Conservation (phyloP, 768 basidiomycete genomes). For the Amanita jacksonii region DNA sequence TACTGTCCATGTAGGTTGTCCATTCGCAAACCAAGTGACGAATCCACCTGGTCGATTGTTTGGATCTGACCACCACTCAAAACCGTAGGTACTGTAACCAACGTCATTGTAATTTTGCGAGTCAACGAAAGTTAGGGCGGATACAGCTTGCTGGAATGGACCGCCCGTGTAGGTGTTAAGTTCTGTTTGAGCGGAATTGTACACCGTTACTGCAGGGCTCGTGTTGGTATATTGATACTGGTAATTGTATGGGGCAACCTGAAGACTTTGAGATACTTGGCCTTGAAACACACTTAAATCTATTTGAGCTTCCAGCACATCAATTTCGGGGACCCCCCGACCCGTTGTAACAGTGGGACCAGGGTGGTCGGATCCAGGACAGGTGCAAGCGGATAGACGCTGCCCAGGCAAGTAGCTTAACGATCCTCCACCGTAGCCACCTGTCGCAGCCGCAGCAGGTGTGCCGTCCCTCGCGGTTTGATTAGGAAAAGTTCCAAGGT, state of each 20-base stretch:
- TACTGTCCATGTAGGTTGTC: conserved; percentile 61
- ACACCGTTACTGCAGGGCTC: conserved; percentile 42
- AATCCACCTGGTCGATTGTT: conserved; percentile 56
- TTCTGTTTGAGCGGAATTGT: conserved; percentile 37
- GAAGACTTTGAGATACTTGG: conserved; percentile 73
- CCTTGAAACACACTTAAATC: conserved; percentile 40
- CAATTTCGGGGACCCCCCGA: conserved; percentile 87
- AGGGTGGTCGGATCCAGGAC: conserved; percentile 78
- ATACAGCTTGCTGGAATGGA: conserved; percentile 64
- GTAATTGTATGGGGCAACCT: conserved; percentile 72
- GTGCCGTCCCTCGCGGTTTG: conserved; percentile 55
- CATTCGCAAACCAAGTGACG: conserved; percentile 76
- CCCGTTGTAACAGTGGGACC: conserved; percentile 64
- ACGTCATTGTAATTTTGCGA: conserved; percentile 45
- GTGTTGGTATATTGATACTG: conserved; percentile 52
- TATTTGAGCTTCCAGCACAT: conserved; percentile 81
- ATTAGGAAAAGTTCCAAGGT: conserved; percentile 78
- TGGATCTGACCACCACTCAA: conserved; percentile 78
- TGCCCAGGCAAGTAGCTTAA: conserved; percentile 84
- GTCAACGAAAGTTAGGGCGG: conserved; percentile 50
- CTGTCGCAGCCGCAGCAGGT: conserved; percentile 51
- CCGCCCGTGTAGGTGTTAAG: conserved; percentile 68
- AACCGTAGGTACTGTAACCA: conserved; percentile 55
- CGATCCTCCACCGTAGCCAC: conserved; percentile 34
- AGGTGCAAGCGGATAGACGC: conserved; percentile 81